phyloP scores from a whole-genome alignment of 495 filamentous ascomycete species.

The Podospora appendiculata region DNA sequence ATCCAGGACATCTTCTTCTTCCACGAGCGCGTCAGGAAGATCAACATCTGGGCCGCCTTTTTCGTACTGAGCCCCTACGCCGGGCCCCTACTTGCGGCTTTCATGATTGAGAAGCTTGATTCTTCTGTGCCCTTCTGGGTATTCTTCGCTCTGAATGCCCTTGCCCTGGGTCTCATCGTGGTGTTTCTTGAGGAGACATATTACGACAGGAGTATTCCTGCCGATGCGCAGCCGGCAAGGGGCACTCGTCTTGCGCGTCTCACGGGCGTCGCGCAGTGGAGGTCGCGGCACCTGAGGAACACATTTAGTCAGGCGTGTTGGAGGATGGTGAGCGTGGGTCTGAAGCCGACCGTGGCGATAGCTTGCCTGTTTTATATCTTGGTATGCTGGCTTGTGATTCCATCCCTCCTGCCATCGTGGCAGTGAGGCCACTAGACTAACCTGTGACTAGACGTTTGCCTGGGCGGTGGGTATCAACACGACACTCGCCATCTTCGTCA shows the following conservation, averaged over 20 bases:
- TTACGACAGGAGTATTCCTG: constrained; percentile 45
- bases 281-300: constrained; percentile 29
- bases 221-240: constrained; percentile 33
- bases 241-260: constrained; percentile 33
- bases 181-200: constrained; percentile 53
- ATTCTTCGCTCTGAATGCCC: constrained; percentile 40
- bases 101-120: constrained; percentile 43
- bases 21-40: constrained; percentile 55
- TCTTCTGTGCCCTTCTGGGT: constrained; percentile 51
- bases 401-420: neutral
- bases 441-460: constrained; percentile 36
- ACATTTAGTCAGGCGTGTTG: constrained; percentile 38
- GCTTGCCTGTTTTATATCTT: constrained; percentile 47
- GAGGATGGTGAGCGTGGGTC: constrained; percentile 36
- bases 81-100: constrained; percentile 52
- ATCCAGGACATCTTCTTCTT: constrained; percentile 63
- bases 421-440: too few species aligned
- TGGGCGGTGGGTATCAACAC: constrained; percentile 59
- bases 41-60: constrained; percentile 51
- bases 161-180: constrained; percentile 40
- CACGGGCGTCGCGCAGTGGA: constrained; percentile 41
- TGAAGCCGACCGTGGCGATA: constrained; percentile 45
- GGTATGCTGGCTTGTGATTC: constrained; percentile 9
- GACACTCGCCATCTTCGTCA: constrained; percentile 49
- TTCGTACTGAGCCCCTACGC: constrained; percentile 49